Evolutionary conservation across 1,139 yeast species (phyloP), one percentile per base, ranked within the genome.

Genomic region (Geotrichum carabidarum): DNA sequence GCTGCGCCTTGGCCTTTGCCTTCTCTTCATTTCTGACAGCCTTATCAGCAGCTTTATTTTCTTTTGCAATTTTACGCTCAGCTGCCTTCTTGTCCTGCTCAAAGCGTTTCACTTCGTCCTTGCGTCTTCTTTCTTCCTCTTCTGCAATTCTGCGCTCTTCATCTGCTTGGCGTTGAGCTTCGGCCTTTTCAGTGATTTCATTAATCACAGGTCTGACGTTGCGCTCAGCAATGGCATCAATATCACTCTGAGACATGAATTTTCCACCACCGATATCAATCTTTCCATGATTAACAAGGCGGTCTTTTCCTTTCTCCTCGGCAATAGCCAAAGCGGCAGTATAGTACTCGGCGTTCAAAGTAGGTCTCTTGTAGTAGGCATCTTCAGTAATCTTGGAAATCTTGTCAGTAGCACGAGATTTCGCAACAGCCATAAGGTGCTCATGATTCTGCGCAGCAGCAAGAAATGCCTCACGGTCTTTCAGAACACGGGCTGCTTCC

Each of bases 191-290:
- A 63, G 79, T 76, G 64, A 93, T 83, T 69, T 89, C 94, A 49
- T 75, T 77, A 66, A 93, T 74, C n/a, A 91, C 93, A 9, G 99
- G 99, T 59, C 79, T 78, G 57, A 93, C 95, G 66, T 87, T 78
- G 54, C 83, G 78, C 56, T 83, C 74, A n/a, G 98, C 98, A 75
- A 93, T 81, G 53, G 79, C 79, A 59, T 86, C 86, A 59, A 93
- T 81, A 67, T 91, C 96, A 30, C 77, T 78, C 60, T 80, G 86
- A 50, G 86, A 77, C 78, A 91, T 82, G 65, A 80, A 81, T 62
- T 88, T 77, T 2, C 98, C 98, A 62, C 96, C 96, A 59, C 99
- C 99, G 61, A 91, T 74, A 65, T 89, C 79, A 63, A 89, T 77
- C 66, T 84, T 78, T 50, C 88, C 89, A 48, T 65, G 69, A 59